Base-by-base conservation (phyloP, 2,329 filamentous ascomycete species). In the Lithohypha guttulata region DNA sequence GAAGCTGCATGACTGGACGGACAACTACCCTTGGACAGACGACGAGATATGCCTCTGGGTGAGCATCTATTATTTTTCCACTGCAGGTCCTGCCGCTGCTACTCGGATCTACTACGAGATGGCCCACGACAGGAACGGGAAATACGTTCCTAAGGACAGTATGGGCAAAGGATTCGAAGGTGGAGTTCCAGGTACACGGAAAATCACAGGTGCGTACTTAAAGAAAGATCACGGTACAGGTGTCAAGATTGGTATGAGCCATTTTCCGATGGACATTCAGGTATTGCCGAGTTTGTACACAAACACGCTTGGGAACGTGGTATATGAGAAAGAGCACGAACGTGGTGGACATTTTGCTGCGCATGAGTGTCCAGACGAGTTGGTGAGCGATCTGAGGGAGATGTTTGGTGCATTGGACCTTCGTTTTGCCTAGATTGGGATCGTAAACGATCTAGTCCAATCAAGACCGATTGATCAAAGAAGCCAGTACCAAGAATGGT, bases 11-110 rank as follows among this genome's bases (percentile, higher is more conserved):
- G 77, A 82, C 50, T 89, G 82, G 83, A 77, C 77, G 0, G 81
- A 87, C 51, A 51, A 50, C 1, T 85, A 85, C 52, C 62, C 71
- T 0, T 87, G 81, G 81, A 79, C 74, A 0, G 77, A 84, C 44
- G 80, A 86, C 39, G 81, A 87, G 59, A 69, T 87, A 6, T 60
- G 84, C 18, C 83, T 77, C 0, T 89, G 81, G 83, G 60, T 86
- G 1, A 74, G 68, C 34, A 70, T 87, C 26, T 87, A 87, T 55
- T 75, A 71, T 54, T 85, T 85, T 59, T 78, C 73, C 6, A 69
- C 62, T 0, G 77, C 80, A 1, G 81, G 83, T 0, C 77, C 82
- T 0, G 77, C 75, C 1, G 79, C 82, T 0, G 76, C 71, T 43
- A 54, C 74, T 6, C 59, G 78, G 6, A 84, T 86, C 34, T 89